Conservation (phyloP, 495 filamentous ascomycete species). For the Penicillium roqueforti region DNA sequence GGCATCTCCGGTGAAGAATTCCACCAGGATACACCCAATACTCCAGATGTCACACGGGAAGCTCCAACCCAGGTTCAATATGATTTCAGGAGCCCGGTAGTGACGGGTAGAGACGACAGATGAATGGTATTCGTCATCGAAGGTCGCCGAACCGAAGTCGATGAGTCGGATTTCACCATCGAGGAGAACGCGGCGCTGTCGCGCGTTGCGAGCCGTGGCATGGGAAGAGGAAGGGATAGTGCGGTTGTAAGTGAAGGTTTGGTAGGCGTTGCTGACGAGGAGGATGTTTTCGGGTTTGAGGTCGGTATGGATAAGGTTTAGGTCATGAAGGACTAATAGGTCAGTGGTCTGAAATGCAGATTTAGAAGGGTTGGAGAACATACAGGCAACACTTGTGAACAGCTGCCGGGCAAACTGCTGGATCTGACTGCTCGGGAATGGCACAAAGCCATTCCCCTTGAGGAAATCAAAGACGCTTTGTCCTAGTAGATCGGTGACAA, state of each 20-base stretch:
- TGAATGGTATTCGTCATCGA: conserved; percentile 97
- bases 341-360: conserved; percentile 3
- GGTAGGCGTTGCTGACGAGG: conserved; percentile 81
- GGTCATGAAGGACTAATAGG: conserved; percentile 81
- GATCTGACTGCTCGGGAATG: conserved; percentile 98
- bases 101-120: conserved; percentile 95
- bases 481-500: conserved; percentile 93
- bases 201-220: conserved; percentile 68
- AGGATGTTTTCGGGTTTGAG: conserved; percentile 98
- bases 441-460: conserved; percentile 89
- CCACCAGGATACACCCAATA: conserved; percentile 97
- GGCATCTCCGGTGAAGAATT: conserved; percentile 97
- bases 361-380: conserved; percentile 33
- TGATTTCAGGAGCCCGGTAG: conserved; percentile 96
- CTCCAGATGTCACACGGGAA: conserved; percentile 99
- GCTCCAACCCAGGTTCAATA: conserved; percentile 94
- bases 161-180: conserved; percentile 97
- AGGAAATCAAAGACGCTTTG: conserved; percentile 98
- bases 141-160: conserved; percentile 96
- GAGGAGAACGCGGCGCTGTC: conserved; percentile 80
- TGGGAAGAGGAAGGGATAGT: conserved; percentile 88
- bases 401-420: conserved; percentile 94
- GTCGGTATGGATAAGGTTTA: conserved; percentile 97
- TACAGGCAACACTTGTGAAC: conserved; percentile 97
- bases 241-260: conserved; percentile 95